Conservation (phyloP, 2,329 filamentous ascomycete species). For the Colletotrichum musae region DNA sequence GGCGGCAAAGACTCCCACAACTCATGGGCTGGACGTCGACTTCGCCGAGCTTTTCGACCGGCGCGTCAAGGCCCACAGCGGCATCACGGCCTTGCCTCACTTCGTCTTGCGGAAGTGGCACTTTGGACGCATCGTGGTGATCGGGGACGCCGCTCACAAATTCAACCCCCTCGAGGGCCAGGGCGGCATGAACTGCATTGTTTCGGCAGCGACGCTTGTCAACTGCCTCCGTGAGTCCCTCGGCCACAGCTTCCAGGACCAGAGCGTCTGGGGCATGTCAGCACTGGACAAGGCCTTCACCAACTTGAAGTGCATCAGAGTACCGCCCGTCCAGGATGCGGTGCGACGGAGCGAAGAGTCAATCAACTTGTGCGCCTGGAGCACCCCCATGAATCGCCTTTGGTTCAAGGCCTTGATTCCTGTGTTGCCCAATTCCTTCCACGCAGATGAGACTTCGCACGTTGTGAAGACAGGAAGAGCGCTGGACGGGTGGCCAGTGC, state of each 20-base stretch:
- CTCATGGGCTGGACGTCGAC: not conserved
- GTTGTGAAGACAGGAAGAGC: constrained; percentile 8
- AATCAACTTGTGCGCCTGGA: constrained; percentile 1
- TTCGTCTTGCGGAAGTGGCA: constrained; percentile 51
- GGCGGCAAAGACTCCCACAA: constrained; percentile 44
- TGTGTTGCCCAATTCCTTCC: not conserved
- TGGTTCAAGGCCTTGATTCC: constrained; percentile 5
- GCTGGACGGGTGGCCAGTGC: not conserved
- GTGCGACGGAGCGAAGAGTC: not conserved
- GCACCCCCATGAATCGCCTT: not conserved
- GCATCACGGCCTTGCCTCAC: constrained; percentile 51
- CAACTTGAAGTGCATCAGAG: not conserved
- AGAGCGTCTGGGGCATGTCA: not conserved
- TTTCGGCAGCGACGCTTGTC: constrained; percentile 43
- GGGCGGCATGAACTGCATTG: constrained; percentile 47
- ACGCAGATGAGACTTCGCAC: not conserved
- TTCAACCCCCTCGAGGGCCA: constrained; percentile 47
- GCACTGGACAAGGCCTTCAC: not conserved
- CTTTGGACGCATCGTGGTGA: constrained; percentile 46
- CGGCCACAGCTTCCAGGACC: not conserved
- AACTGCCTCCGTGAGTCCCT: constrained; percentile 33
- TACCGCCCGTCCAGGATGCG: not conserved
- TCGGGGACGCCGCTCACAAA: constrained; percentile 53
- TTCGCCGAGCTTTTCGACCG: not conserved
- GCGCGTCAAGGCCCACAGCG: not conserved